Evolutionary conservation across 805 yeast genomes (phyloP), one percentile per base, ranked within the genome.

Genomic region (Pichia cephalocereana): DNA sequence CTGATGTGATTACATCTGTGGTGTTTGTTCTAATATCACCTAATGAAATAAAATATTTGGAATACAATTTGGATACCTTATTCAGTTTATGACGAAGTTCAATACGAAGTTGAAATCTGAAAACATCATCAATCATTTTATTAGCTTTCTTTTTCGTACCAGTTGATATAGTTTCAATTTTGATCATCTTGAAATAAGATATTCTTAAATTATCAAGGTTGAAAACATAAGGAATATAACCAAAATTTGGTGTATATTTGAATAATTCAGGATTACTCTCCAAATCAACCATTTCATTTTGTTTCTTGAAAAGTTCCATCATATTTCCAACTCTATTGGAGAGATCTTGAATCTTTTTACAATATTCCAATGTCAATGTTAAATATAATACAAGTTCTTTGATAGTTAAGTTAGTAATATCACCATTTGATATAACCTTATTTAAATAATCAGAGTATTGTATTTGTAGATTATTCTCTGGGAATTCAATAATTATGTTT

Each of bases 401-500:
- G n/a, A 65, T 57, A 45, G 47, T 53, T 26, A 41, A 42, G 43
- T 49, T 31, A 9, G 42, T 39, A 5, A 45, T 23, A 8, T 41
- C 45, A 19, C 45, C 56, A 30, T 49, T 52, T 9, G 54, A 40
- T 2, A 58, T 51, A 43, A 59, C 47, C 11, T 54, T 51, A 48
- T 56, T 60, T 48, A 66, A 52, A 41, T 64, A 55, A 5, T 52
- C 49, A 40, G 52, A 43, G 40, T 63, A 60, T 7, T 55, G 50
- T 8, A 51, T 45, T 46, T 66, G 70, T 12, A 69, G 68, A 43
- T 61, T 65, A 4, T 51, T 48, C 12, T 48, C 47, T 2, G 69
- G 67, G 19, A 63, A 47, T 34, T 61, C 62, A 28, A 62, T 55
- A 10, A 49, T 52, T 1, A 60, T 48, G 12, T 54, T 60, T n/a